Base-by-base conservation (phyloP, 345 rosid genomes). In the Eucalyptus dawsonii region DNA sequence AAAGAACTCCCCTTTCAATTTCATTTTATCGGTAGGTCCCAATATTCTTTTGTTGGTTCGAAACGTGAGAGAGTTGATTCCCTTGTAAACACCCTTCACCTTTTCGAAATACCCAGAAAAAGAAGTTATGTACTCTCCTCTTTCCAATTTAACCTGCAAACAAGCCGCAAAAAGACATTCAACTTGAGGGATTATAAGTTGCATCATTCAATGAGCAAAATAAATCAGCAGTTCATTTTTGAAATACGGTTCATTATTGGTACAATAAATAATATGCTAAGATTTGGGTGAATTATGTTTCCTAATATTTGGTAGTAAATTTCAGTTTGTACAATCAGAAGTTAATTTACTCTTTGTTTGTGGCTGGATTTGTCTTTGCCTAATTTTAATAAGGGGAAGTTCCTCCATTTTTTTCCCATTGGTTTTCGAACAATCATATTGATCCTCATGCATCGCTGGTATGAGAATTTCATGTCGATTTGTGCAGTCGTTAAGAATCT, bases 51-150 rank as follows among this genome's bases (percentile, higher is more conserved):
- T 53, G 2, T 53, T 88, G 50, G 69, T 81, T 88, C 56, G 72
- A 81, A 88, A 81, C 0, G 80, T 80, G 25, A 88, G 86, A 9
- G 87, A 88, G 6, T 24, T 2, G 51, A 88, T 54, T 24, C 47
- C 0, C 0, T 2, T 37, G 0, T 29, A 6, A 29, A 0, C 24
- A 53, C 0, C 10, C 0, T 0, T 0, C 5, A 0, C 4, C 0
- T 9, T 27, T 9, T 24, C 45, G 8, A 22, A 53, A 53, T 53
- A 80, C 19, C 87, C 89, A 45, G 89, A 22, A 62, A 62, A 62
- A 13, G 31, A 62, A 87, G 47, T 87, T 49, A 87, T 34, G 88
- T 45, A 87, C 88, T 87, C 88, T 24, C 17, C n/a, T 14, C 42
- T 3, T 54, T 40, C 51, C 2, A 87, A 49, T n/a, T 17, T 7